Base-by-base conservation (phyloP, 2,329 filamentous ascomycete genomes). In the Exserohilum rostratum region DNA sequence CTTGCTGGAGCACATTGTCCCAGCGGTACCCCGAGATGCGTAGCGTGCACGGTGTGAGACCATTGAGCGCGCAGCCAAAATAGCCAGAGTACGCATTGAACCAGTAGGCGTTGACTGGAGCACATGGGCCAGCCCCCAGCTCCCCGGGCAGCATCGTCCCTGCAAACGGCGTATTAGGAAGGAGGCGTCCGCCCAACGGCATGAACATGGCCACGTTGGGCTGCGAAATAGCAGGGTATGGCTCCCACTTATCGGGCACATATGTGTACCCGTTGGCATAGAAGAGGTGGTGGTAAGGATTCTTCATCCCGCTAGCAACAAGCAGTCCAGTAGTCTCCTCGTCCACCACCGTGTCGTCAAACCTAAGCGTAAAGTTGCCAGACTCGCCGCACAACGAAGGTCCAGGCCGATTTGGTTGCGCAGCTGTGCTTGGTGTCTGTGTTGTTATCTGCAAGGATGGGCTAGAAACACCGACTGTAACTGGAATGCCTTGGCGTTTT, bases 181-280 rank as follows among this genome's bases (percentile, higher is more conserved):
- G 59, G 34, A 70, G 57, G 6, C 50, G 54, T 13, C 60, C 67
- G 4, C 68, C 67, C 29, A 76, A 66, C 11, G 78, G 76, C 31
- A 80, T 64, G 66, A 79, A 82, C 56, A 81, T 78, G 17, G 78
- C 80, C 2, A 82, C 67, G 46, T 79, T 77, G 2, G 80, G 80
- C 13, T 75, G 67, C 11, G 80, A 82, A 1, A 74, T 65, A 3
- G 81, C 76, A 11, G 71, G 64, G 56, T 78, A 82, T 7, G 79
- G 78, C 54, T 78, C 74, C 50, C 69, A 74, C 35, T 76, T 75
- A 34, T 76, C 75, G 3, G 79, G 78, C 29, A 79, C 76, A 60
- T 82, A 81, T 3, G 77, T 76, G 67, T 78, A 83, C 18, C 81
- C 81, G 50, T 79, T 75, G 37, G 79, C 79, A 68, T 81, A 83